phyloP scores from a whole-genome alignment of 306 rosid species.

The Pyrus betulifolia region DNA sequence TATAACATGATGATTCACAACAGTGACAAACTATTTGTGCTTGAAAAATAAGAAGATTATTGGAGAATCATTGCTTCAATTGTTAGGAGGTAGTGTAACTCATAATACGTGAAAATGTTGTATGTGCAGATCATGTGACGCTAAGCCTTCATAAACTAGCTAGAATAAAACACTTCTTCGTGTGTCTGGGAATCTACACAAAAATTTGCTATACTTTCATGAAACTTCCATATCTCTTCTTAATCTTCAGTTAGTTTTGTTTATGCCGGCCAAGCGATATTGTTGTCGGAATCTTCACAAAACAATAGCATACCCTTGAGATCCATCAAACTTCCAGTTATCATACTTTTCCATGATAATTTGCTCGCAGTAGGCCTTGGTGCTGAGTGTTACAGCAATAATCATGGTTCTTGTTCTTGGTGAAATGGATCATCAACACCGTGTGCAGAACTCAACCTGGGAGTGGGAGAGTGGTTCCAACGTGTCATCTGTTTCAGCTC shows the following conservation, averaged over 20 bases:
- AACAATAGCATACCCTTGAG: background rate
- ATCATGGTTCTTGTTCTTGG: constrained; percentile 71
- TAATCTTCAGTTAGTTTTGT: background rate
- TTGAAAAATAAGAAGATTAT: no score
- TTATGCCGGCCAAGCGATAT: background rate
- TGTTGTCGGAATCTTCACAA: background rate
- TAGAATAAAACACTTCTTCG: background rate
- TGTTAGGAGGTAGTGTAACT: background rate
- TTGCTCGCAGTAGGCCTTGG: background rate
- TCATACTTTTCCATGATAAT: background rate
- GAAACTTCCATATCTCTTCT: background rate
- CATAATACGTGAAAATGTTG: background rate
- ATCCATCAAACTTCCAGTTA: background rate
- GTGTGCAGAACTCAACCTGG: constrained; percentile 78
- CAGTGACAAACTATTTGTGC: no score
- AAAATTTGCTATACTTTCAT: background rate
- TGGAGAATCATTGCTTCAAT: background rate
- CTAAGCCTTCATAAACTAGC: no score
- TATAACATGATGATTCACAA: no score
- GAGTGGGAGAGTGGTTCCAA: constrained; percentile 77
- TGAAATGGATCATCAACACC: constrained; percentile 85
- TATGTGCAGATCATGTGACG: background rate
- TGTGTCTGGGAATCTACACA: background rate
- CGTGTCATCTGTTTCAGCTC: constrained; percentile 60
- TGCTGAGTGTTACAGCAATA: constrained; percentile 28